Conservation (phyloP, 768 basidiomycete genomes). For the Lactarius evosmus region DNA sequence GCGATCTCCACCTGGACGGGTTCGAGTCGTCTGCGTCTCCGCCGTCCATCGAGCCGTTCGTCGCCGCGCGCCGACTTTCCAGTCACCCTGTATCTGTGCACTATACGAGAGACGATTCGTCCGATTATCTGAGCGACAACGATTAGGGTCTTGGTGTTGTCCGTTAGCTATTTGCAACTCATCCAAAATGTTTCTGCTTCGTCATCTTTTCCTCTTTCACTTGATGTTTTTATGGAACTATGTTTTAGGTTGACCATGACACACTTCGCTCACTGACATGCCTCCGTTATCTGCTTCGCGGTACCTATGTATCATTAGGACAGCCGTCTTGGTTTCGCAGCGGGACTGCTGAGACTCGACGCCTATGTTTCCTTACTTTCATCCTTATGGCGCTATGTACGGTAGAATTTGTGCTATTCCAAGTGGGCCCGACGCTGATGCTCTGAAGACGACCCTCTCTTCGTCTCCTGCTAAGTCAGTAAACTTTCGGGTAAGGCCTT, state of each 20-base stretch:
- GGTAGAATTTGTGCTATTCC: background rate
- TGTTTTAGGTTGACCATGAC: background rate
- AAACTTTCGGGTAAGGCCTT: background rate
- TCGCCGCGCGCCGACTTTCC: constrained; percentile 8
- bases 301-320: background rate
- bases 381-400: too few relatives aligned
- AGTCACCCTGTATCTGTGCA: constrained; percentile 9
- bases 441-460: too few relatives aligned
- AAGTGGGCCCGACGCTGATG: too few relatives aligned
- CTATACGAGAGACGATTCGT: background rate
- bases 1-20: constrained; percentile 12
- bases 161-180: background rate
- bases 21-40: background rate
- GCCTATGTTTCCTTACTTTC: background rate
- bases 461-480: too few relatives aligned
- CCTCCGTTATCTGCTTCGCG: background rate
- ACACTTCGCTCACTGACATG: background rate
- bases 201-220: background rate
- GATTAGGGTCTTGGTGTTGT: background rate
- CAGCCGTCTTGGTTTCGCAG: background rate
- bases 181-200: background rate
- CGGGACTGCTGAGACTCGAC: background rate
- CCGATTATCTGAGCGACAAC: background rate
- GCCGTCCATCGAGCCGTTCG: constrained; percentile 10
- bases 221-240: background rate